Percentiles rank a stretch among this genome's conserved stretches.
These are phyloP conservation scores for Psophocarpus tetragonolobus DNA, from an alignment of 306 rosid genomes.

Conservation along the genomic window DNA sequence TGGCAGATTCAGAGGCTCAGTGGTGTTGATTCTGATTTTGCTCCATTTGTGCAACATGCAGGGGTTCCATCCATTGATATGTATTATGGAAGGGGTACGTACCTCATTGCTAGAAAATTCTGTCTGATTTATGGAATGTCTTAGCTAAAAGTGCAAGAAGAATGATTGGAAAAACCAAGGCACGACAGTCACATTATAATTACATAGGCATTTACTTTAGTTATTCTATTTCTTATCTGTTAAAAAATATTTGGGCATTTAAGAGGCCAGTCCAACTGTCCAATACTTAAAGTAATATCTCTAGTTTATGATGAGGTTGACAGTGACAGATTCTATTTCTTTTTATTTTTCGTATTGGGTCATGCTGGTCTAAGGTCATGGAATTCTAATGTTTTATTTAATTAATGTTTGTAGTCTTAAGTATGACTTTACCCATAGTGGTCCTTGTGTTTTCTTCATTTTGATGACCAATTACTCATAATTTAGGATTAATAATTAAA, in stretches of 20 bases:
- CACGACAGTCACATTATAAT: background rate
- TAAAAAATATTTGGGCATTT: background rate
- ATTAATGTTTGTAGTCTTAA: background rate
- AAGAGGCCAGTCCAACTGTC: background rate
- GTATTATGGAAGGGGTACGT: conserved; percentile 86
- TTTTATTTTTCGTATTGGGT: no score
- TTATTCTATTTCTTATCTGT: background rate
- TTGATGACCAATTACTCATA: background rate
- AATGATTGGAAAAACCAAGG: conserved; percentile 3
- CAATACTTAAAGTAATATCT: background rate
- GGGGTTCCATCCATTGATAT: conserved; percentile 87
- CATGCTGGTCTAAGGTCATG: no score
- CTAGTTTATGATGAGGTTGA: background rate
- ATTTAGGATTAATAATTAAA: background rate
- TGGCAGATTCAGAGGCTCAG: conserved; percentile 83
- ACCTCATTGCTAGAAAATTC: background rate
- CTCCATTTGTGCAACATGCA: conserved; percentile 89
- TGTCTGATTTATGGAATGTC: background rate
- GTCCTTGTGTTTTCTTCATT: background rate
- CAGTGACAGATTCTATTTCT: no score
- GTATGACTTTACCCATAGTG: background rate
- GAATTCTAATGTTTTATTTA: background rate
- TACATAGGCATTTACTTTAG: background rate
- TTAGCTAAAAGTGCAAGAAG: background rate
- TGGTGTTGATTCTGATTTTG: conserved; percentile 83